These are phyloP conservation scores for Didymella lethalis DNA, from an alignment of 2,329 filamentous ascomycete genomes.

Conservation along the genomic window DNA sequence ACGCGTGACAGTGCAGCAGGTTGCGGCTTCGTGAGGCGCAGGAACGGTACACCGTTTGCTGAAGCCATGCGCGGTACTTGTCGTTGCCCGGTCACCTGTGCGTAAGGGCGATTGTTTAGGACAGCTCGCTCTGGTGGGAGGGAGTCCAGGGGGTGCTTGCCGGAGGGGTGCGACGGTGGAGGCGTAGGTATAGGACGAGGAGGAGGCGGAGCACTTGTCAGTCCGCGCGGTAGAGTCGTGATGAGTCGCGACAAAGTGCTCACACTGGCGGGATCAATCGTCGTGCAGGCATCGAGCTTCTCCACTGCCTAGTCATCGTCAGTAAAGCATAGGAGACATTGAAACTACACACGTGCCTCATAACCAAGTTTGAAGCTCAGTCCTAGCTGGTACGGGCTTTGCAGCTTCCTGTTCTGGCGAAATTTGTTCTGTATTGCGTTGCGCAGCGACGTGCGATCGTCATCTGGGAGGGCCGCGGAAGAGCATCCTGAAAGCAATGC, in stretches of 20 bases:
- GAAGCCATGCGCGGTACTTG: slow-evolving; percentile 67
- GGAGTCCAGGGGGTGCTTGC: slow-evolving; percentile 36
- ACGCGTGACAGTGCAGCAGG: slow-evolving; percentile 65
- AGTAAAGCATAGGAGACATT: slow-evolving; percentile 9
- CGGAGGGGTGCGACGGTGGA: slow-evolving; percentile 15
- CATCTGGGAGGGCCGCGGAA: slow-evolving; percentile 61
- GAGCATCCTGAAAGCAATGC: slow-evolving; percentile 69
- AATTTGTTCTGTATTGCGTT: slow-evolving; percentile 70
- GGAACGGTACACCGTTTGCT: slow-evolving; percentile 66
- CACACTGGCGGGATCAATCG: slow-evolving; percentile 40
- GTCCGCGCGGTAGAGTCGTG: slow-evolving; percentile 53
- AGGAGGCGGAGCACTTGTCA: slow-evolving; percentile 31
- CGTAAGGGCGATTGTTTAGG: slow-evolving; percentile 62
- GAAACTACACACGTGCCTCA: slow-evolving; percentile 54
- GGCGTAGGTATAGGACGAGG: slow-evolving; percentile 16
- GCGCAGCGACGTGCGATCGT: slow-evolving; percentile 61
- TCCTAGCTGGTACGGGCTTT: slow-evolving; percentile 67
- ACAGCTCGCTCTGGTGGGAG: slow-evolving; percentile 50
- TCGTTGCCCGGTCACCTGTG: slow-evolving; percentile 61
- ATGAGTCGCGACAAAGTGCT: slow-evolving; percentile 35
- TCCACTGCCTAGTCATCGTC: slow-evolving; percentile 49
- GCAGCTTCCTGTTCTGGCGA: slow-evolving; percentile 64
- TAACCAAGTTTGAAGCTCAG: slow-evolving; percentile 73
- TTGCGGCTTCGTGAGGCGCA: slow-evolving; percentile 73
- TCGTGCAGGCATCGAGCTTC: slow-evolving; percentile 53